phyloP scores from a whole-genome alignment of 1,284 basidiomycete genomes.

The Stereum hirsutum region DNA sequence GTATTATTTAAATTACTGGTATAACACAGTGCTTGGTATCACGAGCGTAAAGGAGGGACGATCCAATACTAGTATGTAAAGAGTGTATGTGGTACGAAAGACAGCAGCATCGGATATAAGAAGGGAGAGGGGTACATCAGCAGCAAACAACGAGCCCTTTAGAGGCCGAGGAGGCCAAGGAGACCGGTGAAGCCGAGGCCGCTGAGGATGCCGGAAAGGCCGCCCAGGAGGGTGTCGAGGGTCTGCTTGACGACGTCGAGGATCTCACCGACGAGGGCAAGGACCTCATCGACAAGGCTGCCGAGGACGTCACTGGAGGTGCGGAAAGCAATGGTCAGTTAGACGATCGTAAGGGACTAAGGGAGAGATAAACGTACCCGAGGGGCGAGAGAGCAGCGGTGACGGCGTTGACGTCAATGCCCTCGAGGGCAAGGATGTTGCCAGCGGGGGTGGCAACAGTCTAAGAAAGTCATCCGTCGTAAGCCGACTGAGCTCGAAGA shows the following conservation, averaged over 20 bases:
- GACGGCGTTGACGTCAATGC: not conserved
- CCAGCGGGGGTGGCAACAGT: not conserved
- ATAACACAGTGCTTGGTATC: no score
- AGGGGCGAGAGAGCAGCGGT: not conserved
- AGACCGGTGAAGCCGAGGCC: not conserved
- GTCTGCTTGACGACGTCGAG: not conserved
- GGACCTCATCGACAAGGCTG: not conserved
- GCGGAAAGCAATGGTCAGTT: not conserved
- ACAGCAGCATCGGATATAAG: no score
- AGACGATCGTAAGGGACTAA: not conserved
- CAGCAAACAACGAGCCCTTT: no score
- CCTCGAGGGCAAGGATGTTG: not conserved
- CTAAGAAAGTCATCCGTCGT: not conserved
- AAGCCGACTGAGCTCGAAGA: not conserved
- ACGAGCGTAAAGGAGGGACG: no score
- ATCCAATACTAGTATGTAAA: no score
- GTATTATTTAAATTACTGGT: no score
- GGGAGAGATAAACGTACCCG: not conserved
- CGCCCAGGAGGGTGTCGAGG: not conserved
- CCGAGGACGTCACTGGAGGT: constrained; percentile 1
- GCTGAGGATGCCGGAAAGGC: not conserved
- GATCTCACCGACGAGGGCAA: not conserved
- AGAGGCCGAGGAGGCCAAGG: not conserved
- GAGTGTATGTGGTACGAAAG: no score
- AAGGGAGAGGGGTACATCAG: no score